phyloP scores from a whole-genome alignment of 192 early-diverging fungal genomes.

The Coemansia sp. region DNA sequence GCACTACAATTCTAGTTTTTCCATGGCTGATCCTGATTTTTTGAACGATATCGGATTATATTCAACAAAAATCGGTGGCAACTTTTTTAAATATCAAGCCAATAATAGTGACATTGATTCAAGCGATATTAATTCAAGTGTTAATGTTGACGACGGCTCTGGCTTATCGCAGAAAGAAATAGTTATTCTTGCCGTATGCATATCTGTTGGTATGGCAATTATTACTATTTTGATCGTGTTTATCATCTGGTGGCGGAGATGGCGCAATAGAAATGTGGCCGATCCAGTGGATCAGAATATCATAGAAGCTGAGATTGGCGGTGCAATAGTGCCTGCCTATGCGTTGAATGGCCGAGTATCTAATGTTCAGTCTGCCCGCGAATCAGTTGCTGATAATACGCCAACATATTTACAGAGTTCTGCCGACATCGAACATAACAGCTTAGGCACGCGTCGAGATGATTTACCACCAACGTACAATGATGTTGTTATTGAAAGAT shows the following conservation, averaged over 20 bases:
- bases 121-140: neutral
- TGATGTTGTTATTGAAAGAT: too few relatives aligned
- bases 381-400: neutral
- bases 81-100: conserved; percentile 1
- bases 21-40: neutral
- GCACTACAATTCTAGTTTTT: too few relatives aligned
- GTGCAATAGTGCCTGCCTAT: neutral
- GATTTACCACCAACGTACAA: too few relatives aligned
- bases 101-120: neutral
- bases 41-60: neutral
- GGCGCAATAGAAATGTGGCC: neutral
- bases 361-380: neutral
- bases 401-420: neutral
- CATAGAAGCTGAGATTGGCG: neutral
- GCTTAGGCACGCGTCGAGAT: too few relatives aligned
- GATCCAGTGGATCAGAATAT: neutral
- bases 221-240: neutral
- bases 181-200: neutral
- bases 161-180: neutral
- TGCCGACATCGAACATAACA: neutral
- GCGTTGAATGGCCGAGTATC: neutral
- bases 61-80: neutral
- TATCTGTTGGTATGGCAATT: neutral
- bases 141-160: neutral
- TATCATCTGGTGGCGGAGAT: neutral